Conservation (phyloP, 2,329 filamentous ascomycete species). For the Fusarium coicis region DNA sequence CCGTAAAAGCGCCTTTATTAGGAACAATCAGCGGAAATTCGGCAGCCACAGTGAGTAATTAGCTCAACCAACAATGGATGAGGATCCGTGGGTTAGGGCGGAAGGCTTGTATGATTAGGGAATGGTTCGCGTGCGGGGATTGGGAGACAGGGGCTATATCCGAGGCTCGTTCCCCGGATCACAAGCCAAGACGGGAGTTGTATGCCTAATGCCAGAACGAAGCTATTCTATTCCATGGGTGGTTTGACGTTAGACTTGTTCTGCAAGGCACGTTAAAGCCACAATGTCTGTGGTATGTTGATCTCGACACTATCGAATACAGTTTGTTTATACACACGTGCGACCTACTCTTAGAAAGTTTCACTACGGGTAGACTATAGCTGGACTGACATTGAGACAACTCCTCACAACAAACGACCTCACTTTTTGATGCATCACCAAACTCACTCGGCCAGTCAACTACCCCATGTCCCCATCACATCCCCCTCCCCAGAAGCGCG, state of each 20-base stretch:
- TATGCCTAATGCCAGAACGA: background rate
- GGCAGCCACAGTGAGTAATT: conserved; percentile 16
- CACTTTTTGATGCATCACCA: background rate
- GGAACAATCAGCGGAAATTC: conserved; percentile 8
- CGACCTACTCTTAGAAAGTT: background rate
- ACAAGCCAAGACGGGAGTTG: conserved; percentile 28
- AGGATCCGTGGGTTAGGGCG: background rate
- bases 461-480: background rate
- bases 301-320: background rate
- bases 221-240: background rate
- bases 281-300: background rate
- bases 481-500: background rate
- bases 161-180: conserved; percentile 33
- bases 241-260: background rate
- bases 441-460: background rate
- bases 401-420: background rate
- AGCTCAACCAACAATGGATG: conserved; percentile 3
- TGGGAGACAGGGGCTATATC: conserved; percentile 24
- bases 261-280: conserved; percentile 27
- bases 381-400: background rate
- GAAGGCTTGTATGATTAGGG: conserved; percentile 28
- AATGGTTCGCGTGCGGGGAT: conserved; percentile 25
- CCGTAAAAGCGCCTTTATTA: background rate
- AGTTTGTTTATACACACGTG: background rate
- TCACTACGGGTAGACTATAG: background rate